These are phyloP conservation scores for Allium fistulosum DNA, from an alignment of 106 monocot genomes.

Conservation along the genomic window DNA sequence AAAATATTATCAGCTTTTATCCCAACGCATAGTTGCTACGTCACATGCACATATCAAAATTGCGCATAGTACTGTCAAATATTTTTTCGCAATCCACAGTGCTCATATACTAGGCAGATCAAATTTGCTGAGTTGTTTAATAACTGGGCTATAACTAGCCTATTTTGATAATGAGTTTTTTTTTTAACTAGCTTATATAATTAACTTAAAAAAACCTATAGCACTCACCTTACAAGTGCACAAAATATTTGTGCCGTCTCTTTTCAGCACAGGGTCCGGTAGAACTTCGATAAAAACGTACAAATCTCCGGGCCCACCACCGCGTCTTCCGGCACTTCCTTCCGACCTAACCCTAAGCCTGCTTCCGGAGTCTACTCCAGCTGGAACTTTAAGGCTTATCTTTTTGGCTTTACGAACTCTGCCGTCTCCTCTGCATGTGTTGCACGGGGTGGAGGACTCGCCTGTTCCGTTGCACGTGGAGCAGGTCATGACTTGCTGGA, in stretches of 20 bases:
- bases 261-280: constrained; percentile 74
- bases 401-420: constrained; percentile 75
- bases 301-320: constrained; percentile 82
- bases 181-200: too few species aligned
- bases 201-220: too few species aligned
- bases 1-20: too few species aligned
- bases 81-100: too few species aligned
- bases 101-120: too few species aligned
- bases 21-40: too few species aligned
- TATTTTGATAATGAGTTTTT: too few species aligned
- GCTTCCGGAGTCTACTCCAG: constrained; percentile 89
- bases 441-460: constrained; percentile 77
- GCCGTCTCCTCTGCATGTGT: constrained; percentile 75
- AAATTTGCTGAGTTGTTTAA: too few species aligned
- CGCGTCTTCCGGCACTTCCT: constrained; percentile 86
- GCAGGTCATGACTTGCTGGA: constrained; percentile 83
- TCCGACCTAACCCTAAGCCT: constrained; percentile 84
- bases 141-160: too few species aligned
- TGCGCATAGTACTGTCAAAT: too few species aligned
- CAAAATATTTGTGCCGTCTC: constrained; percentile 84
- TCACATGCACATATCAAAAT: too few species aligned
- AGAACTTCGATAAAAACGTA: constrained; percentile 93
- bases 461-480: constrained; percentile 60
- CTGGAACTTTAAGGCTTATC: constrained; percentile 88
- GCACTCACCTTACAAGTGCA: constrained; percentile 78